phyloP scores from a whole-genome alignment of 2,329 filamentous ascomycete genomes.

The Pseudogymnoascus pannorum region DNA sequence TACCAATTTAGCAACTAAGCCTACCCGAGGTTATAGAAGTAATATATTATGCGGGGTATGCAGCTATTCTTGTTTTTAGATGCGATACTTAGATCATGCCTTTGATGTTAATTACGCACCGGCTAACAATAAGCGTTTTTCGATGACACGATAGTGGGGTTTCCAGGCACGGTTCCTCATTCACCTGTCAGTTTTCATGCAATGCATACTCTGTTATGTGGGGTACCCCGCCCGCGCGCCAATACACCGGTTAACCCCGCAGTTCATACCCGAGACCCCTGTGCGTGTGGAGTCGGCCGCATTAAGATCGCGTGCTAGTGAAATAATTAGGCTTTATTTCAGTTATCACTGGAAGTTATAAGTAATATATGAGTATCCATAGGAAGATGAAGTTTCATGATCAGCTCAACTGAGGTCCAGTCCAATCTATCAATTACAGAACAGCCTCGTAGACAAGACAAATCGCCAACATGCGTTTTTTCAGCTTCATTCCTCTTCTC shows the following conservation, averaged over 20 bases:
- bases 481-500: neutral
- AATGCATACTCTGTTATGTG: neutral
- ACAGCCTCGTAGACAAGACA: neutral
- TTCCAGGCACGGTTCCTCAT: neutral
- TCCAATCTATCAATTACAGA: neutral
- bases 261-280: neutral
- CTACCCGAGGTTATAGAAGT: constrained; percentile 2
- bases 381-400: neutral
- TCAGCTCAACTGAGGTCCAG: neutral
- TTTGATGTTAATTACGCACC: neutral
- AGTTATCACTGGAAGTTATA: neutral
- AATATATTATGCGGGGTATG: neutral
- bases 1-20: neutral
- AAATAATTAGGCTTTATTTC: neutral
- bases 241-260: neutral
- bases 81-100: neutral
- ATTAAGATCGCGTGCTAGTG: neutral
- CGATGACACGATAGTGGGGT: neutral
- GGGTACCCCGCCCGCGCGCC: neutral
- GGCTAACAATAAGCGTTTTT: neutral
- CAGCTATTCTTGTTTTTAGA: neutral
- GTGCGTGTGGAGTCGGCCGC: neutral
- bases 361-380: neutral
- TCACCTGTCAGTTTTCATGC: neutral
- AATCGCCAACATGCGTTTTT: constrained; percentile 1